phyloP scores from a whole-genome alignment of 345 rosid genomes.

The Gossypium sturtianum region DNA sequence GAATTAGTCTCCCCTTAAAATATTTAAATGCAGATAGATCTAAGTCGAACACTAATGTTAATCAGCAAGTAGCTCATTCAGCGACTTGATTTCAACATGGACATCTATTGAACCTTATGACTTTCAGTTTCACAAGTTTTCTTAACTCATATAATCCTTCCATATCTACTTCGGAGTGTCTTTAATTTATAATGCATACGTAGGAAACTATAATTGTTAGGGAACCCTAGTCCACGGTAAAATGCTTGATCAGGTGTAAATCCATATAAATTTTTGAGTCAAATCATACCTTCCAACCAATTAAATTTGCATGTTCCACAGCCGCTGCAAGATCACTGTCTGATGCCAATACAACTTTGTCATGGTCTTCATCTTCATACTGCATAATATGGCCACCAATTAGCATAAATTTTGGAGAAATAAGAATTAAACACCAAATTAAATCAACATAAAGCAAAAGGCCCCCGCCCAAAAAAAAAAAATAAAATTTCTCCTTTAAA shows the following conservation, averaged over 20 bases:
- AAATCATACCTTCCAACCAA: slow-evolving; percentile 81
- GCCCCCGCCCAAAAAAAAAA: background rate
- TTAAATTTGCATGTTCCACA: slow-evolving; percentile 85
- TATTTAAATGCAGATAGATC: too few species aligned
- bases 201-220: background rate
- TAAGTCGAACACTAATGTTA: background rate
- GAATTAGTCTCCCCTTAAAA: too few species aligned
- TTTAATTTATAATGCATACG: background rate
- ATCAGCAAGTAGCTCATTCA: background rate
- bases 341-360: slow-evolving; percentile 84
- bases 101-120: background rate
- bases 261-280: background rate
- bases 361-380: slow-evolving; percentile 98
- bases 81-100: background rate
- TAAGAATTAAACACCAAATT: slow-evolving; percentile 1
- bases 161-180: background rate
- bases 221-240: background rate
- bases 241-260: background rate
- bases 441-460: background rate
- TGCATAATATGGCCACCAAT: slow-evolving; percentile 22
- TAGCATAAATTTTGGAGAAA: slow-evolving; percentile 10
- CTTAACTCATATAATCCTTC: background rate
- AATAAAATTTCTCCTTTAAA: background rate
- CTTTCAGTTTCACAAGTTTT: background rate
- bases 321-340: slow-evolving; percentile 82